Evolutionary conservation across 164 flowering plant species (phyloP).

Genomic region (Piper longum): DNA sequence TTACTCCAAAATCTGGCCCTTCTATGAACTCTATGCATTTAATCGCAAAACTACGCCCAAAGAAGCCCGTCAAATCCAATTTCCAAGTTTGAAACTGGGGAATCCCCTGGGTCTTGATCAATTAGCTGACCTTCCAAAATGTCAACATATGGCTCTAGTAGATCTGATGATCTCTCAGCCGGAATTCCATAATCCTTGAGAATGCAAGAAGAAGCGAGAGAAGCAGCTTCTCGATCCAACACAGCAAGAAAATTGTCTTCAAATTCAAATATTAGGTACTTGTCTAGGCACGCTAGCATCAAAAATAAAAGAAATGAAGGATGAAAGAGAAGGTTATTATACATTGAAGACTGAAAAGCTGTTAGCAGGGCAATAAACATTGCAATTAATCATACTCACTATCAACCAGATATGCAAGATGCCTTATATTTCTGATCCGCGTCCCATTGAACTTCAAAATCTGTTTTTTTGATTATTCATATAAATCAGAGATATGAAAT

Average conservation of each 20-base stretch:
- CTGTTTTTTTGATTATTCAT: conserved; percentile 22
- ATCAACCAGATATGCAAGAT: conserved; percentile 82
- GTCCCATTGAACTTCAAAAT: conserved; percentile 82
- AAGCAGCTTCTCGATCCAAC: conserved; percentile 66
- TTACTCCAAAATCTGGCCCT: not conserved
- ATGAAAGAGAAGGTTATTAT: not conserved
- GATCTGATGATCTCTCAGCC: conserved; percentile 65
- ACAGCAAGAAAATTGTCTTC: conserved; percentile 81
- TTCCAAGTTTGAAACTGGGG: conserved; percentile 59
- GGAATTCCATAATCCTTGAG: conserved; percentile 85
- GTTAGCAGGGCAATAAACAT: not conserved
- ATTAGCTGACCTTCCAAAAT: conserved; percentile 19
- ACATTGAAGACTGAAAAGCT: not conserved
- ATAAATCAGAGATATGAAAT: not conserved
- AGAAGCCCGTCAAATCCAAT: conserved; percentile 74
- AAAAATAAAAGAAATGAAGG: conserved; percentile 4
- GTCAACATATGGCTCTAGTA: conserved; percentile 59
- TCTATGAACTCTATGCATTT: not conserved
- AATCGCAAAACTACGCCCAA: conserved; percentile 44
- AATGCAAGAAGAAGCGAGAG: conserved; percentile 41
- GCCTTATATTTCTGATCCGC: conserved; percentile 68
- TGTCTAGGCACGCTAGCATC: conserved; percentile 58
- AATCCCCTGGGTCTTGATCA: conserved; percentile 38
- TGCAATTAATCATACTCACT: conserved; percentile 30
- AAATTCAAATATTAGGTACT: conserved; percentile 73